Evolutionary conservation across 768 basidiomycete species (phyloP).

Genomic region (Leucocoprinus leucothites): DNA sequence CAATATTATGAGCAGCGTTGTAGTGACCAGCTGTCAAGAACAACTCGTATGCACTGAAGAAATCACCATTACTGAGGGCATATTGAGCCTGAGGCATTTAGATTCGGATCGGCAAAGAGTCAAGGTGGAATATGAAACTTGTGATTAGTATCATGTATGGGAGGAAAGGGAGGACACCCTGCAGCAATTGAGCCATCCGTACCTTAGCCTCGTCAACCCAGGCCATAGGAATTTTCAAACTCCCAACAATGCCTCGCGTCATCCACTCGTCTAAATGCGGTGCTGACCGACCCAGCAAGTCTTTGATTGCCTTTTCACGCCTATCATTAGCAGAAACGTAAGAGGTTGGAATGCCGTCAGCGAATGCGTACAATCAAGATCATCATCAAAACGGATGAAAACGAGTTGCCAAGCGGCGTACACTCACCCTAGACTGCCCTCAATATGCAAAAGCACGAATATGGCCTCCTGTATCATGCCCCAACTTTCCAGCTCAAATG

Average conservation of each 20-base stretch:
- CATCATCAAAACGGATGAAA: too few relatives aligned
- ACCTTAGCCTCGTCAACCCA: slow-evolving; percentile 96
- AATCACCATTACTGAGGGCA: slow-evolving; percentile 55
- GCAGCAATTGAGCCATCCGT: slow-evolving; percentile 5
- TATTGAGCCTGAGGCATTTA: slow-evolving; percentile 54
- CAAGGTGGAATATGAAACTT: too few relatives aligned
- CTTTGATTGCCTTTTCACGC: slow-evolving; percentile 78
- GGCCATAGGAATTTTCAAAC: slow-evolving; percentile 72
- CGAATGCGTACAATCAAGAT: too few relatives aligned
- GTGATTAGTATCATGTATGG: too few relatives aligned
- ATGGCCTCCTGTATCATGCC: slow-evolving; percentile 83
- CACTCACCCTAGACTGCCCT: slow-evolving; percentile 72
- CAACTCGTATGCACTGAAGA: slow-evolving; percentile 74
- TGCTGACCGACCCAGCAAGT: slow-evolving; percentile 71
- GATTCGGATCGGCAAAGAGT: too few relatives aligned
- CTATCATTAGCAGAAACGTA: slow-evolving; percentile 35
- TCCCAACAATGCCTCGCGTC: slow-evolving; percentile 66
- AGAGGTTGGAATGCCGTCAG: too few relatives aligned
- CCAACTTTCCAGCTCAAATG: slow-evolving; percentile 77
- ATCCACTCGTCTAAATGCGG: slow-evolving; percentile 69
- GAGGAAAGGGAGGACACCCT: slow-evolving; percentile 1
- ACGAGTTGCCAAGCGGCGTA: background rate
- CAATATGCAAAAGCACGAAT: slow-evolving; percentile 88
- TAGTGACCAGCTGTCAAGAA: slow-evolving; percentile 70
- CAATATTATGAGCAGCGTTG: slow-evolving; percentile 77